Conservation (phyloP, 1,139 yeast genomes). For the Debaryomyces coudertii region DNA sequence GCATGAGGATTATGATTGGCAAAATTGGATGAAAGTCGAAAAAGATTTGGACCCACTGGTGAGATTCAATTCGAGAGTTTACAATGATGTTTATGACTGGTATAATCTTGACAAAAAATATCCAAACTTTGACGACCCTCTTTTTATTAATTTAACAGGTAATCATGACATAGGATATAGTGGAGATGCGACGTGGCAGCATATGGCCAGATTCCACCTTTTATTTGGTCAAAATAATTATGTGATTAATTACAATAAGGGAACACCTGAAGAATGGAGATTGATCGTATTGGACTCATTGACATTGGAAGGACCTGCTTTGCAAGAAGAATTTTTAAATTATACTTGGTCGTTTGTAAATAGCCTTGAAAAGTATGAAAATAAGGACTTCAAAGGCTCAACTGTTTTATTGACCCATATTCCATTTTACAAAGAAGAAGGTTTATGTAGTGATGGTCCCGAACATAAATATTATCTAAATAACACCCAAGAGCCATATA, state of each 20-base stretch:
- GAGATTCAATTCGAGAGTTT: conserved; percentile 53
- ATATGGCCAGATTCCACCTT: conserved; percentile 73
- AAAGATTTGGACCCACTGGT: conserved; percentile 42
- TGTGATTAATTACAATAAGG: conserved; percentile 68
- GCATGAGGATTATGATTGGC: conserved; percentile 62
- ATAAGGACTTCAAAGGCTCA: conserved; percentile 63
- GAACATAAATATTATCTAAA: conserved; percentile 61
- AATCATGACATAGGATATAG: conserved; percentile 96
- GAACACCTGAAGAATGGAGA: conserved; percentile 73
- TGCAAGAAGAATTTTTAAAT: conserved; percentile 67
- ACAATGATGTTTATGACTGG: conserved; percentile 71
- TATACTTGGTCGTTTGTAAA: conserved; percentile 76
- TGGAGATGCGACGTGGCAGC: conserved; percentile 93
- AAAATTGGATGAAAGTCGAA: conserved; percentile 43
- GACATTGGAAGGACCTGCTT: conserved; percentile 87
- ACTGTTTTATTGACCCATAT: conserved; percentile 87
- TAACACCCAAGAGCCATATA: conserved; percentile 62
- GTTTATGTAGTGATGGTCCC: conserved; percentile 88
- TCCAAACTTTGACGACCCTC: conserved; percentile 48
- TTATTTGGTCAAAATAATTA: conserved; percentile 85
- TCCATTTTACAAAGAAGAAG: conserved; percentile 80
- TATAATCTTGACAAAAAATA: conserved; percentile 34
- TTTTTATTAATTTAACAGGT: conserved; percentile 83
- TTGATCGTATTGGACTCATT: conserved; percentile 83
- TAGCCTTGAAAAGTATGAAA: conserved; percentile 50